These are phyloP conservation scores for Lentinula raphanica DNA, from an alignment of 768 basidiomycete species.

Conservation along the genomic window DNA sequence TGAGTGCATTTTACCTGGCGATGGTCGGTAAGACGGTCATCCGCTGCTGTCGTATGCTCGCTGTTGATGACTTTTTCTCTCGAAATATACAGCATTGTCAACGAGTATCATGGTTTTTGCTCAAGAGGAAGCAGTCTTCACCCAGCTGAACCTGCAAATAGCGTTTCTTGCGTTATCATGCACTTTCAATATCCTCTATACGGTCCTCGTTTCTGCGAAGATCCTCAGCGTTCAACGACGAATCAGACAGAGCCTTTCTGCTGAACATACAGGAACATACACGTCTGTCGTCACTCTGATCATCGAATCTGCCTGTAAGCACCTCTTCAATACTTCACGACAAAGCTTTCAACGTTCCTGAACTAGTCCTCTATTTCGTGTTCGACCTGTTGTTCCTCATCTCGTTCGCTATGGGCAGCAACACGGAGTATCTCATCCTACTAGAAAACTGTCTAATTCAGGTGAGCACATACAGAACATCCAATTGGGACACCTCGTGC, in stretches of 20 bases:
- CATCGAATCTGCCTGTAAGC: no score
- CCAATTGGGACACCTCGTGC: no score
- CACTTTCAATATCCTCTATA: not conserved
- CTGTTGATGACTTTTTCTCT: no score
- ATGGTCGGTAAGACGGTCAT: not conserved
- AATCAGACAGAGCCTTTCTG: not conserved
- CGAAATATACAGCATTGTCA: not conserved
- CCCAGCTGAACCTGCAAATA: not conserved
- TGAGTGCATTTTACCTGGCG: not conserved
- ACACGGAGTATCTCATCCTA: constrained; percentile 21
- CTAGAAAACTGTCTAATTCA: constrained; percentile 22
- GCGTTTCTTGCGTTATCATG: not conserved
- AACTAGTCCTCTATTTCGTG: constrained; percentile 18
- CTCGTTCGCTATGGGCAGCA: constrained; percentile 16
- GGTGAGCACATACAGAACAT: constrained; percentile 12
- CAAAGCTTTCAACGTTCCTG: not conserved
- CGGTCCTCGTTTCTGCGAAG: not conserved
- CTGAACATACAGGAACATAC: not conserved
- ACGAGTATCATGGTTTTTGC: not conserved
- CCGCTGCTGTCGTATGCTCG: no score
- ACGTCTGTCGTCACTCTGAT: no score
- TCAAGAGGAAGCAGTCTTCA: not conserved
- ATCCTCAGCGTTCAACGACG: not conserved
- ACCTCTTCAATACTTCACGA: no score
- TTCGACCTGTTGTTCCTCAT: constrained; percentile 22